Conservation (phyloP, 2,329 filamentous ascomycete species). For the Calonectria hawksworthii region DNA sequence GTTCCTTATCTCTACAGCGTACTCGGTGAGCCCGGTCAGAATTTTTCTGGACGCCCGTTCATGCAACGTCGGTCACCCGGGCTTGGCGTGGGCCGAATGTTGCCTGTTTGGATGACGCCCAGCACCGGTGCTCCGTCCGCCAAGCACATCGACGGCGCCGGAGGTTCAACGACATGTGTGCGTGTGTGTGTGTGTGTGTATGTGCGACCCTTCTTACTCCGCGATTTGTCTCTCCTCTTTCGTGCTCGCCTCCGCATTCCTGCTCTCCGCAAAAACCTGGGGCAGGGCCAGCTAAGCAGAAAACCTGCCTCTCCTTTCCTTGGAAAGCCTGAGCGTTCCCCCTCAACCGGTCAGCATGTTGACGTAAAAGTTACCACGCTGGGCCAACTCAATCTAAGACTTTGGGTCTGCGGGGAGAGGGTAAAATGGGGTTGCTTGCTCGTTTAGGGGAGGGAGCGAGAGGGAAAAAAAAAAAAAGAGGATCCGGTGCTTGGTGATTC, state of each 20-base stretch:
- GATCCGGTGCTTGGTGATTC: not conserved
- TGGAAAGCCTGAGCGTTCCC: not conserved
- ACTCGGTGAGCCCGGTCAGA: slow-evolving; percentile 24
- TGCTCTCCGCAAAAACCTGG: slow-evolving; percentile 12
- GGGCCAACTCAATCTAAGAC: slow-evolving; percentile 29
- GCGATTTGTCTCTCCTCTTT: not conserved
- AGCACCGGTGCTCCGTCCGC: slow-evolving; percentile 12
- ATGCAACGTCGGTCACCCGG: slow-evolving; percentile 18
- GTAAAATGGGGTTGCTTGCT: not conserved
- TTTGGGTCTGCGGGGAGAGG: slow-evolving; percentile 15
- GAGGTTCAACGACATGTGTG: not conserved
- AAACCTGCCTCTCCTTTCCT: not conserved
- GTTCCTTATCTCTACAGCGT: not conserved
- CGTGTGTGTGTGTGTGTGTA: not conserved
- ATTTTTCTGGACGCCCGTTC: slow-evolving; percentile 14
- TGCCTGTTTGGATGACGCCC: not conserved
- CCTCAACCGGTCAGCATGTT: slow-evolving; percentile 20
- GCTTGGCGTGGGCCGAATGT: slow-evolving; percentile 16
- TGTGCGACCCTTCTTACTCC: not conserved
- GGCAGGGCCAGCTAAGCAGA: not conserved
- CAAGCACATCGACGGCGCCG: not conserved
- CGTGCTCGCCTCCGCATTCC: slow-evolving; percentile 3
- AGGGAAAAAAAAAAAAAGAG: not conserved
- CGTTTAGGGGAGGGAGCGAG: not conserved
- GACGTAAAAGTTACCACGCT: slow-evolving; percentile 29